Percentiles rank a stretch among this genome's conserved stretches.
These are phyloP conservation scores for Colletotrichum graminicola DNA, from an alignment of 2,329 filamentous ascomycete genomes.

Conservation along the genomic window DNA sequence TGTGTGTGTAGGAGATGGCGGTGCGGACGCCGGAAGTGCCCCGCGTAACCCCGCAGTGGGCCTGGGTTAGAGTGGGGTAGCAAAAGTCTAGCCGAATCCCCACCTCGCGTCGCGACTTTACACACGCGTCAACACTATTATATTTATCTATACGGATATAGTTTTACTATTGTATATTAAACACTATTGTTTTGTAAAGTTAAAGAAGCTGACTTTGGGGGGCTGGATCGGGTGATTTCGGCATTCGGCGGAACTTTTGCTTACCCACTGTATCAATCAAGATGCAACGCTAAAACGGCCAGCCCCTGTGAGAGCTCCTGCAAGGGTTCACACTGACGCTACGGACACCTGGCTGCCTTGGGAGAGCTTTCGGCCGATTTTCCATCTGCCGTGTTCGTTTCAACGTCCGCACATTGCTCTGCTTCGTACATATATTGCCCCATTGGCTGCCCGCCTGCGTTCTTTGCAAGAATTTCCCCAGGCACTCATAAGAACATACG, in stretches of 20 bases:
- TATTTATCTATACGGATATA: too few relatives aligned
- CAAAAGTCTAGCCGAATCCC: too few relatives aligned
- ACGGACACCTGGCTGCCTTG: constrained; percentile 36
- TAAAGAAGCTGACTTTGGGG: too few relatives aligned
- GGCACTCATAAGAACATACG: constrained; percentile 26
- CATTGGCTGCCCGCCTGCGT: not conserved
- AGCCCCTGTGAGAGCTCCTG: constrained; percentile 37
- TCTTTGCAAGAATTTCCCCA: not conserved
- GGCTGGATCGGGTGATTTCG: too few relatives aligned
- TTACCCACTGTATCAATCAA: not conserved
- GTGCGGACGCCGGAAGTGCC: constrained; percentile 10
- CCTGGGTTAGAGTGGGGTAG: not conserved
- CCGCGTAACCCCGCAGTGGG: constrained; percentile 37
- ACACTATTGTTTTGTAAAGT: too few relatives aligned
- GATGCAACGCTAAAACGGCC: constrained; percentile 25
- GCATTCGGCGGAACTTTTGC: too few relatives aligned
- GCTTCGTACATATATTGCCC: constrained; percentile 10
- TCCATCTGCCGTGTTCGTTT: constrained; percentile 6
- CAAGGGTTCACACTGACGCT: constrained; percentile 39
- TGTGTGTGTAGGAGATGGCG: not conserved
- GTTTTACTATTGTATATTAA: too few relatives aligned
- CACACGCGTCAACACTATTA: too few relatives aligned
- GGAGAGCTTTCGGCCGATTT: constrained; percentile 16
- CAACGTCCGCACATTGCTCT: constrained; percentile 18
- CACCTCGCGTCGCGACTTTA: too few relatives aligned